These are phyloP conservation scores for Glonium stellatum DNA, from an alignment of 495 filamentous ascomycete genomes.

Conservation along the genomic window DNA sequence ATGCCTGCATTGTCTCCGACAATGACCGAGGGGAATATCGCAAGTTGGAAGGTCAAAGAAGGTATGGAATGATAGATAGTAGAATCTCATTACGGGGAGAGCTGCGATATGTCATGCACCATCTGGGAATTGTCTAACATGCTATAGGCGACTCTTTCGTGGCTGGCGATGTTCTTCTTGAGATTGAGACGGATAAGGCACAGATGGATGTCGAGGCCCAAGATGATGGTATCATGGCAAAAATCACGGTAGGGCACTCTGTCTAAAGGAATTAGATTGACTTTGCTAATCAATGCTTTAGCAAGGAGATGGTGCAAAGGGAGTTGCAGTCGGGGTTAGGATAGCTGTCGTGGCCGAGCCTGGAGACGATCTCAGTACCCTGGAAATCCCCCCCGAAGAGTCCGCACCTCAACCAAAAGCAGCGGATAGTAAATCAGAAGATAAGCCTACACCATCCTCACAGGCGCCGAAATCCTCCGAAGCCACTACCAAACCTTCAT, in stretches of 20 bases:
- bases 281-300: conserved; percentile 16
- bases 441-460: conserved; percentile 33
- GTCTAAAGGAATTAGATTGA: not conserved
- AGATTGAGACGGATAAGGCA: conserved; percentile 85
- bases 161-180: conserved; percentile 72
- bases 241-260: conserved; percentile 50
- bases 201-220: conserved; percentile 88
- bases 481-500: conserved; percentile 30
- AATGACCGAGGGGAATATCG: conserved; percentile 81
- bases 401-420: conserved; percentile 8
- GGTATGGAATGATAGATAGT: conserved; percentile 37
- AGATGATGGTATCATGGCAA: conserved; percentile 71
- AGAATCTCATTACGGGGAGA: not conserved
- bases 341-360: conserved; percentile 71
- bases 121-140: conserved; percentile 2
- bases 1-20: conserved; percentile 85
- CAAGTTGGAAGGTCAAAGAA: conserved; percentile 70
- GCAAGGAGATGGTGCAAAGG: conserved; percentile 62
- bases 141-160: conserved; percentile 54
- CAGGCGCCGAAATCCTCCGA: conserved; percentile 30
- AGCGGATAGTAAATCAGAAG: conserved; percentile 22
- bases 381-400: conserved; percentile 60
- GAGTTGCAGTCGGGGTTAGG: conserved; percentile 60
- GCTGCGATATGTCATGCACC: not conserved
- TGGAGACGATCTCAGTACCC: conserved; percentile 62